Evolutionary conservation across 2,329 filamentous ascomycete genomes (phyloP), one percentile per base, ranked within the genome.

Genomic region (Xylaria sp.): DNA sequence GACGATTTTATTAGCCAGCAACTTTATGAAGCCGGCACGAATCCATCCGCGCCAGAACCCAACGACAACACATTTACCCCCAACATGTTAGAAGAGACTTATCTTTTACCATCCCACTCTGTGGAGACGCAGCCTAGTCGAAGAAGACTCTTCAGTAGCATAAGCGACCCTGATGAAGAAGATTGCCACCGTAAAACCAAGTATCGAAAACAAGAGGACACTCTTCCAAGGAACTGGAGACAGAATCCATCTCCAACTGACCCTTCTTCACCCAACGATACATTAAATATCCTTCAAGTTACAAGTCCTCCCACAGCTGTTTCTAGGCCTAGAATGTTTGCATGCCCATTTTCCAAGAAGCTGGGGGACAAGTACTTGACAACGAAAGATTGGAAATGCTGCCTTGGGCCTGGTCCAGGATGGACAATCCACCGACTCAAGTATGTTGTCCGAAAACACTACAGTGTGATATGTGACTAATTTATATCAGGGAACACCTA

Each of bases 401-500:
- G 63, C 30, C 58, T 60, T 25, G 56, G 62, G 10, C n/a, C 36
- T 9, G 41, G 30, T 6, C 43, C 56, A 18, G 63, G 63, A 18
- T 60, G 63, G 56, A 32, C 7, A 18, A 65, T 65, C 15, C 39
- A 52, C 18, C 25, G 63, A 55, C 23, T 60, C 2, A 65, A 65
- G 56, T 65, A 46, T 18, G 55, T 50, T 30, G 20, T n/a, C 2
- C n/a, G n/a, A n/a, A n/a, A 20, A 18, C 23, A 9, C 10, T 50
- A 15, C 3, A 41, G 8, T 25, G 32, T 34, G 8, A 23, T 4
- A 13, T 9, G 56, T 28, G 6, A 15, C 48, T 55, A 7, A 61
- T 34, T 36, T 10, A 32, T 50, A 20, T 18, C 55, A 73, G 72
- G 41, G 72, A 73, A 30, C 72, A 74, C 32, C 62, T 73, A 13